Conservation (phyloP, 2,329 filamentous ascomycete species). For the Blastomyces silverae region DNA sequence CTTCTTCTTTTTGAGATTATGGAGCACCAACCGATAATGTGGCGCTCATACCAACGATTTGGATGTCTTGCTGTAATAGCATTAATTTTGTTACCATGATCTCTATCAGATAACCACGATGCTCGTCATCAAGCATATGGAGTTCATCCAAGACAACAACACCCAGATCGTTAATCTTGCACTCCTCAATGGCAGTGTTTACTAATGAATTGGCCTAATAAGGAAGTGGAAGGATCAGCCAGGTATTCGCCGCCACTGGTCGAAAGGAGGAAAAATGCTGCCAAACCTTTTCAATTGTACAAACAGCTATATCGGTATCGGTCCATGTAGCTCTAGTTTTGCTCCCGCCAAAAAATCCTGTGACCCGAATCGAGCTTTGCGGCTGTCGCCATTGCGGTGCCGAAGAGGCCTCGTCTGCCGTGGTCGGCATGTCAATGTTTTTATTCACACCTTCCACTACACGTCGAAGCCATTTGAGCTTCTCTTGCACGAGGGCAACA, state of each 20-base stretch:
- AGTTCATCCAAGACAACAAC: constrained; percentile 67
- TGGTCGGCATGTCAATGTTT: constrained; percentile 27
- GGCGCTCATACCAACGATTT: constrained; percentile 74
- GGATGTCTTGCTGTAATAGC: constrained; percentile 59
- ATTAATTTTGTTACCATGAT: constrained; percentile 66
- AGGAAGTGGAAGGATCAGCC: background rate
- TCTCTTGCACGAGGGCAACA: constrained; percentile 73
- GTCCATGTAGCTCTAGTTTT: constrained; percentile 61
- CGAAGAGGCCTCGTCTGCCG: constrained; percentile 28
- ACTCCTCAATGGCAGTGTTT: constrained; percentile 66
- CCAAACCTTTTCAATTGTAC: constrained; percentile 67
- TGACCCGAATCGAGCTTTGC: constrained; percentile 56
- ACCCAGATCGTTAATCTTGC: constrained; percentile 56
- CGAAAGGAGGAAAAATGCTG: constrained; percentile 21
- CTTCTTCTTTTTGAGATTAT: background rate
- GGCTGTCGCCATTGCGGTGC: constrained; percentile 49
- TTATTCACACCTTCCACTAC: constrained; percentile 56
- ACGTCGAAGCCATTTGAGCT: constrained; percentile 66
- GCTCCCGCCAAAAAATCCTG: constrained; percentile 68
- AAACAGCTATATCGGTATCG: constrained; percentile 71
- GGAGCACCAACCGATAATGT: constrained; percentile 54
- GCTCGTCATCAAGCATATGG: constrained; percentile 74
- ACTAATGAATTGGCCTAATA: constrained; percentile 64
- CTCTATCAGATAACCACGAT: constrained; percentile 68
- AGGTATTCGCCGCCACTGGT: constrained; percentile 10